Evolutionary conservation across 345 rosid species (phyloP).

Genomic region (Citrus medica): DNA sequence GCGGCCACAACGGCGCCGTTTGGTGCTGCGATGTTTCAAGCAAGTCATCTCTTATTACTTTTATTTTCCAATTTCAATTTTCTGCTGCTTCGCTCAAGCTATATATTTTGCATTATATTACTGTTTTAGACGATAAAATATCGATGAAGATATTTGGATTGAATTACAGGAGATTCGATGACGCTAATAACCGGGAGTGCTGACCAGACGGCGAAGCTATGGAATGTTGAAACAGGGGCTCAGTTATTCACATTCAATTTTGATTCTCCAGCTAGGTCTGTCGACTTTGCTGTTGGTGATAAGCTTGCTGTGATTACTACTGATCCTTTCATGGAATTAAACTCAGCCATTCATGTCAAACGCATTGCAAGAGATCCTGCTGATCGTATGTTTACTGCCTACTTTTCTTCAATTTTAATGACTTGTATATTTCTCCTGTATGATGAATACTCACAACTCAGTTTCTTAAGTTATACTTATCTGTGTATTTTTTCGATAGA

Average conservation of each 20-base stretch:
- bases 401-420: background rate
- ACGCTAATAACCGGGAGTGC: slow-evolving; percentile 86
- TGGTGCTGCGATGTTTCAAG: slow-evolving; percentile 96
- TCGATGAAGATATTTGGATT: background rate
- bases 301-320: slow-evolving; percentile 84
- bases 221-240: slow-evolving; percentile 78
- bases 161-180: slow-evolving; percentile 66
- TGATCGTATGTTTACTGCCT: slow-evolving; percentile 51
- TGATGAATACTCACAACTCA: background rate
- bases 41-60: background rate
- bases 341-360: slow-evolving; percentile 89
- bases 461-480: background rate
- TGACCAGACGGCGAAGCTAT: slow-evolving; percentile 83
- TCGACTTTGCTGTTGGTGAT: slow-evolving; percentile 83
- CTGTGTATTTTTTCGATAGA: background rate
- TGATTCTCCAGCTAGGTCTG: slow-evolving; percentile 84
- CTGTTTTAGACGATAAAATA: background rate
- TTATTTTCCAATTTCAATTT: background rate
- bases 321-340: slow-evolving; percentile 84
- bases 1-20: slow-evolving; percentile 98
- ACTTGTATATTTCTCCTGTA: background rate
- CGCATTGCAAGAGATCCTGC: slow-evolving; percentile 59
- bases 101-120: background rate
- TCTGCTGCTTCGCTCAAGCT: background rate
- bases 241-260: slow-evolving; percentile 66